Evolutionary conservation across 2,329 filamentous ascomycete species (phyloP).

Genomic region (Botrytis galanthina): DNA sequence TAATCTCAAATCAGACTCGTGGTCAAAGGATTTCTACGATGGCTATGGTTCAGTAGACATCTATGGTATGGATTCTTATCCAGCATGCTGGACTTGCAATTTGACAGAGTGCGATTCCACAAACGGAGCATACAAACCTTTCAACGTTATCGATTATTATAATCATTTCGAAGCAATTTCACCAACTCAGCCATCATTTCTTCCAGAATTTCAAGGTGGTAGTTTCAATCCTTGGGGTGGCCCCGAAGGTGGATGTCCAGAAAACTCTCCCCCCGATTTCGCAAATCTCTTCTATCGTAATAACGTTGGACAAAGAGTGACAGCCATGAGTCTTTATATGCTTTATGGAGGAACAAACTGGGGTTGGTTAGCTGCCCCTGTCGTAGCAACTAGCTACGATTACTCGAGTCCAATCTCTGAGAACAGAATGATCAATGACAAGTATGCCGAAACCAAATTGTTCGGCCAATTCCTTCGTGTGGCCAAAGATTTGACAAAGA

Average conservation of each 20-base stretch:
- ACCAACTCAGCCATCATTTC: slow-evolving; percentile 43
- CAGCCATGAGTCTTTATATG: slow-evolving; percentile 63
- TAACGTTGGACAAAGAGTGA: slow-evolving; percentile 58
- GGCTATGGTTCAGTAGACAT: slow-evolving; percentile 56
- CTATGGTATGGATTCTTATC: slow-evolving; percentile 52
- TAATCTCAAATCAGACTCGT: slow-evolving; percentile 56
- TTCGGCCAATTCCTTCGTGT: slow-evolving; percentile 58
- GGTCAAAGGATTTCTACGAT: slow-evolving; percentile 59
- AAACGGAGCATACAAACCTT: slow-evolving; percentile 56
- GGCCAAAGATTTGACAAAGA: slow-evolving; percentile 55
- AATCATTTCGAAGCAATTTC: slow-evolving; percentile 39
- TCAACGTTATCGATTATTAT: slow-evolving; percentile 41
- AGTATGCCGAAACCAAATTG: slow-evolving; percentile 63
- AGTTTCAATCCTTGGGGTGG: slow-evolving; percentile 62
- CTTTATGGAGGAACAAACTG: slow-evolving; percentile 63
- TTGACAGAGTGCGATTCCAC: slow-evolving; percentile 58
- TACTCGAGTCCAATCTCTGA: slow-evolving; percentile 57
- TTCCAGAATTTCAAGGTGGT: slow-evolving; percentile 60
- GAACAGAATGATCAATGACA: slow-evolving; percentile 50
- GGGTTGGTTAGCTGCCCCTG: slow-evolving; percentile 54
- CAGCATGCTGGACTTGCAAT: slow-evolving; percentile 62
- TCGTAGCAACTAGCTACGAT: slow-evolving; percentile 61
- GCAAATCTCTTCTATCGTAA: slow-evolving; percentile 64
- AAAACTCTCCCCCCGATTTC: slow-evolving; percentile 56
- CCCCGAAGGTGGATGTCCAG: slow-evolving; percentile 45